Conservation (phyloP, 1,284 basidiomycete genomes). For the Lentinula novae-zelandiae region DNA sequence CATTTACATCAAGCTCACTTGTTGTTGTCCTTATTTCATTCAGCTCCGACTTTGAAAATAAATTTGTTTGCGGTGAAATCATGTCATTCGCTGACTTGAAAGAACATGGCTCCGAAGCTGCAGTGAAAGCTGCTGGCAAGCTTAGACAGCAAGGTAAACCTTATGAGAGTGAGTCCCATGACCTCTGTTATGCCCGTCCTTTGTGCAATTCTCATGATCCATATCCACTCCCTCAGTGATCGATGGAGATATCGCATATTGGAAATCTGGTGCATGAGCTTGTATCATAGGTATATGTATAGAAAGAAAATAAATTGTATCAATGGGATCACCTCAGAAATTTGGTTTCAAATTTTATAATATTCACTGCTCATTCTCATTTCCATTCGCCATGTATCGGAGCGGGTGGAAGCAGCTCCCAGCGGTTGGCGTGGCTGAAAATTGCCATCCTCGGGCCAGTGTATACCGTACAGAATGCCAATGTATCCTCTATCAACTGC, state of each 20-base stretch:
- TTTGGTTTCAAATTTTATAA: too few species aligned
- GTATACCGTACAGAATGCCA: too few species aligned
- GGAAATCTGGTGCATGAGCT: conserved; percentile 64
- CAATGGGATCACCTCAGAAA: too few species aligned
- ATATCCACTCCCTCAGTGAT: conserved; percentile 45
- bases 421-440: too few species aligned
- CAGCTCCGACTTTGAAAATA: conserved; percentile 93
- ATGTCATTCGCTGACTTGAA: conserved; percentile 92
- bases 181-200: conserved; percentile 7
- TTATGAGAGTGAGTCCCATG: conserved; percentile 73
- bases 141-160: conserved; percentile 96
- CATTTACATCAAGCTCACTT: conserved; percentile 6
- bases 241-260: conserved; percentile 83
- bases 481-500: too few species aligned
- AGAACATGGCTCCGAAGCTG: conserved; percentile 86
- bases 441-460: too few species aligned
- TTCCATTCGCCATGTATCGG: too few species aligned
- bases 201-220: conserved; percentile 6
- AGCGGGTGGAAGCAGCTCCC: too few species aligned
- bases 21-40: conserved; percentile 7
- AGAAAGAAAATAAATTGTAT: not conserved
- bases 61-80: conserved; percentile 99
- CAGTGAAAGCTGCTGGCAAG: conserved; percentile 95
- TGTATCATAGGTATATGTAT: not conserved
- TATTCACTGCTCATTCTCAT: too few species aligned